phyloP scores from a whole-genome alignment of 768 basidiomycete genomes.

The Lepiota venenata region DNA sequence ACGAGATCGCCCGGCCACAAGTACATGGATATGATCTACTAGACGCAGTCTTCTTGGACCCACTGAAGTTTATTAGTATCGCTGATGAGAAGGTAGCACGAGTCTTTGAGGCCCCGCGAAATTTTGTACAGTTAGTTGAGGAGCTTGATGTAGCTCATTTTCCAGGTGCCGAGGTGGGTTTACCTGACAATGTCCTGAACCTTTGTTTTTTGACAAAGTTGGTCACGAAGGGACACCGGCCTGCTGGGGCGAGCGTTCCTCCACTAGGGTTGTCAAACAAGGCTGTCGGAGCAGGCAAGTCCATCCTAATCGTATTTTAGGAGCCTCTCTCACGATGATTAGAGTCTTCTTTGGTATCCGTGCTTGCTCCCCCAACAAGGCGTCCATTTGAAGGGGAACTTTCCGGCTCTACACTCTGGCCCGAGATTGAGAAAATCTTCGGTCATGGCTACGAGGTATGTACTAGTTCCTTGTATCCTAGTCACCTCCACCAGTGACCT shows the following conservation, averaged over 20 bases:
- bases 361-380: constrained; percentile 25
- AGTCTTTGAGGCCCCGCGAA: constrained; percentile 86
- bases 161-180: constrained; percentile 46
- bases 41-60: constrained; percentile 69
- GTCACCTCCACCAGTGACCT: background rate
- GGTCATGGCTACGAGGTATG: constrained; percentile 95
- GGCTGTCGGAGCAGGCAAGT: constrained; percentile 55
- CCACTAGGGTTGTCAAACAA: constrained; percentile 95
- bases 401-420: constrained; percentile 88
- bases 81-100: constrained; percentile 96
- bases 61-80: constrained; percentile 81
- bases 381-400: constrained; percentile 91
- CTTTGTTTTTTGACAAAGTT: constrained; percentile 3
- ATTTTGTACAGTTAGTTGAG: constrained; percentile 68
- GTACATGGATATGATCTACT: constrained; percentile 95
- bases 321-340: background rate
- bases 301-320: background rate
- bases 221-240: constrained; percentile 49
- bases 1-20: constrained; percentile 90
- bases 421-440: constrained; percentile 94
- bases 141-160: constrained; percentile 46
- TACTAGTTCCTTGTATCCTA: background rate
- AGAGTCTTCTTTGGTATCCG: constrained; percentile 20
- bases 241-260: constrained; percentile 84
- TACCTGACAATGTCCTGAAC: background rate